Conservation (phyloP, 2,329 filamentous ascomycete species). For the Pyrenophora seminiperda region DNA sequence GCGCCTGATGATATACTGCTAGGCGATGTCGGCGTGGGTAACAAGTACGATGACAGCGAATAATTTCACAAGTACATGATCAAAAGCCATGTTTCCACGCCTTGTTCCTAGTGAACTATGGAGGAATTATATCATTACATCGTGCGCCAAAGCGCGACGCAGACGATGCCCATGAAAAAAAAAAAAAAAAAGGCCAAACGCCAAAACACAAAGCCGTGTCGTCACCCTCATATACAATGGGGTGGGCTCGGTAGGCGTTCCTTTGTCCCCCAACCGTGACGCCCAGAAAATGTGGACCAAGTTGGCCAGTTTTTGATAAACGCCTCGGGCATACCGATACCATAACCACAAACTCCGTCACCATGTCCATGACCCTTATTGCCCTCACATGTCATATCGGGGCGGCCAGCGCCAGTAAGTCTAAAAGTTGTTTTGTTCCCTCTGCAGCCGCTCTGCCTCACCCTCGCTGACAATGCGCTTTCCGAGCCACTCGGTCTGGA, state of each 20-base stretch:
- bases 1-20: slow-evolving; percentile 73
- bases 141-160: background rate
- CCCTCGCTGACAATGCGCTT: slow-evolving; percentile 46
- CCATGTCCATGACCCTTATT: background rate
- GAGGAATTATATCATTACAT: background rate
- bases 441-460: slow-evolving; percentile 38
- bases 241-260: too few species aligned
- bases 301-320: background rate
- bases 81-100: background rate
- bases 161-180: too few species aligned
- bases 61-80: slow-evolving; percentile 9
- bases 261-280: too few species aligned
- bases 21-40: slow-evolving; percentile 63
- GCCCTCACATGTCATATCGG: background rate
- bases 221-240: too few species aligned
- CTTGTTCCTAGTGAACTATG: background rate
- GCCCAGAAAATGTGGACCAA: background rate
- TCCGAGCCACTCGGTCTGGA: slow-evolving; percentile 74
- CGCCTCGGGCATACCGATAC: background rate
- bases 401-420: background rate
- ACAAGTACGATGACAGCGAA: slow-evolving; percentile 67
- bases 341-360: background rate
- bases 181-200: too few species aligned
- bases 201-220: too few species aligned
- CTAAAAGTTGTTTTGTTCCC: slow-evolving; percentile 40